Conservation (phyloP, 306 rosid genomes). For the Betula pendula region DNA sequence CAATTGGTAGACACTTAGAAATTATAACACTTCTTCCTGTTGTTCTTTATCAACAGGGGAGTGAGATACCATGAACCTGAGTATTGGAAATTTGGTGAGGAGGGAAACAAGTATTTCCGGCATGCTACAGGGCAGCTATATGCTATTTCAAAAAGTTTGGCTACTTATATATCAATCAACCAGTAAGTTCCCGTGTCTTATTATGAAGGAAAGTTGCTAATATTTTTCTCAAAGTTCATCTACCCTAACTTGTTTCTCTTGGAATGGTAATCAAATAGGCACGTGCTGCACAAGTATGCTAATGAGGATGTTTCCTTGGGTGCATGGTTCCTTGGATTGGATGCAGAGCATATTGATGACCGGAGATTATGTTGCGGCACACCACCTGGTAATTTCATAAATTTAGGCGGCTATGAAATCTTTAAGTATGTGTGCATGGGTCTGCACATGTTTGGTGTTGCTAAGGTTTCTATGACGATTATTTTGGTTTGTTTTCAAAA, state of each 20-base stretch:
- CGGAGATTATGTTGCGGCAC: conserved; percentile 67
- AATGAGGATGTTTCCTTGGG: conserved; percentile 64
- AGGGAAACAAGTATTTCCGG: conserved; percentile 63
- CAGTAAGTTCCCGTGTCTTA: conserved; percentile 35
- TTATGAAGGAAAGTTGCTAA: background rate
- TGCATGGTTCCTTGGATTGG: conserved; percentile 63
- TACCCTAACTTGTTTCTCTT: conserved; percentile 3
- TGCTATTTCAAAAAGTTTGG: conserved; percentile 57
- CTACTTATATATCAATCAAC: conserved; percentile 51
- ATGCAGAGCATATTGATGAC: conserved; percentile 60
- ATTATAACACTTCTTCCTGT: background rate
- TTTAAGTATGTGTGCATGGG: background rate
- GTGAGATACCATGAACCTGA: conserved; percentile 64
- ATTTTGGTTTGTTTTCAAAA: background rate
- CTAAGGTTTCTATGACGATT: background rate
- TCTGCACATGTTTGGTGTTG: background rate
- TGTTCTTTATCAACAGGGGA: conserved; percentile 39
- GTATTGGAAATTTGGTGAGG: conserved; percentile 64
- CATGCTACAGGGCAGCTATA: conserved; percentile 68
- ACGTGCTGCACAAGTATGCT: conserved; percentile 54
- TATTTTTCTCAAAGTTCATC: conserved; percentile 1
- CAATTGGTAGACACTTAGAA: background rate
- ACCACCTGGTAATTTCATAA: conserved; percentile 48
- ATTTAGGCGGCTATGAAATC: background rate
- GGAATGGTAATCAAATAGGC: conserved; percentile 36